Conservation (phyloP, 805 yeast genomes). For the Candida tibetensis region DNA sequence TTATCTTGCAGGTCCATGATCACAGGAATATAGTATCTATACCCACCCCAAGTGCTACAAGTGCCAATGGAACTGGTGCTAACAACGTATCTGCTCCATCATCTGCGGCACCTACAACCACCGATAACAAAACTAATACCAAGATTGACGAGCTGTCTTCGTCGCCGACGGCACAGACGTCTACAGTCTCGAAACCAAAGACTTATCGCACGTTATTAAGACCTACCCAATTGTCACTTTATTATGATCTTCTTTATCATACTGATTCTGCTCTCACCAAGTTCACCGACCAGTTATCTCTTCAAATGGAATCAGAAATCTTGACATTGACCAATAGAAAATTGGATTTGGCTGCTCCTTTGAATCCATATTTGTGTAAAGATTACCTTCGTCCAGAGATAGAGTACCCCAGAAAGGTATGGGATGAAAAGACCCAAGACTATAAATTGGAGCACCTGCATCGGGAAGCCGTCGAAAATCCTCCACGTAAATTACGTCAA, state of each 20-base stretch:
- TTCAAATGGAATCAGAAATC: constrained; percentile 86
- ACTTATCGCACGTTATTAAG: constrained; percentile 73
- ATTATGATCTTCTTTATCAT: constrained; percentile 80
- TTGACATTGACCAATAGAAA: constrained; percentile 75
- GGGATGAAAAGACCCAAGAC: constrained; percentile 34
- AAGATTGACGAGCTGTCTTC: not conserved
- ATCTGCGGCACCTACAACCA: not conserved
- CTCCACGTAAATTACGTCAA: constrained; percentile 38
- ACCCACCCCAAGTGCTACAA: constrained; percentile 1
- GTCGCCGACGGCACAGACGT: not conserved
- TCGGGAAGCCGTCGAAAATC: constrained; percentile 29
- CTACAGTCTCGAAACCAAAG: constrained; percentile 49
- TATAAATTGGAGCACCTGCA: constrained; percentile 29
- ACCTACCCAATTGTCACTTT: constrained; percentile 77
- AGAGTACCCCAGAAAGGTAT: constrained; percentile 46
- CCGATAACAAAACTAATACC: not conserved
- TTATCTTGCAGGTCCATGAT: constrained; percentile 82
- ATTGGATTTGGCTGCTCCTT: constrained; percentile 67
- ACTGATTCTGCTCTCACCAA: constrained; percentile 73
- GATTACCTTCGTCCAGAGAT: constrained; percentile 48
- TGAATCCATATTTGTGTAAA: constrained; percentile 59
- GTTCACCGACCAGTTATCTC: constrained; percentile 74
- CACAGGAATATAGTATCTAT: constrained; percentile 54
- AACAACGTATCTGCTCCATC: not conserved
- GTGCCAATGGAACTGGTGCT: not conserved